phyloP scores from a whole-genome alignment of 441 rosid species.

The Adansonia gregorii region DNA sequence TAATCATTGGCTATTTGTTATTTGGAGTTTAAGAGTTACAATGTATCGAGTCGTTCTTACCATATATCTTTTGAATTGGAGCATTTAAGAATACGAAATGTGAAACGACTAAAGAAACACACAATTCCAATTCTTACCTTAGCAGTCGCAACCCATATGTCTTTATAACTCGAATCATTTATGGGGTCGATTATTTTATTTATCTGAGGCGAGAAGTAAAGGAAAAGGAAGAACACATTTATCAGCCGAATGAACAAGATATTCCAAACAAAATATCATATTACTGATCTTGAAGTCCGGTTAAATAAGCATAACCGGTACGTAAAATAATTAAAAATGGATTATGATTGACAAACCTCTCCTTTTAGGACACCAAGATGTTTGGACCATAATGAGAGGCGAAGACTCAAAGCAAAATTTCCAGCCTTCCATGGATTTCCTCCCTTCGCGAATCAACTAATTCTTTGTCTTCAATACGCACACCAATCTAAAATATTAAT shows the following conservation, averaged over 20 bases:
- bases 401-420: slow-evolving; percentile 76
- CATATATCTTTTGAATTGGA: background rate
- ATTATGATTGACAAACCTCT: slow-evolving; percentile 57
- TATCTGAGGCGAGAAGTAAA: slow-evolving; percentile 45
- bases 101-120: background rate
- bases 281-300: background rate
- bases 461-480: slow-evolving; percentile 89
- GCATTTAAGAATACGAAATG: background rate
- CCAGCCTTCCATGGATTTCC: slow-evolving; percentile 98
- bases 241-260: slow-evolving; percentile 25
- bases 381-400: slow-evolving; percentile 94
- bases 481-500: slow-evolving; percentile 65
- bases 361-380: slow-evolving; percentile 85
- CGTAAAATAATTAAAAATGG: background rate
- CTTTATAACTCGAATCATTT: slow-evolving; percentile 85
- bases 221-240: background rate
- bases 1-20: slow-evolving; percentile 9
- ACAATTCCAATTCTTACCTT: slow-evolving; percentile 56
- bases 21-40: background rate
- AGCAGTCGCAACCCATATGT: slow-evolving; percentile 84
- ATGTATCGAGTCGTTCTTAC: background rate
- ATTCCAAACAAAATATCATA: background rate
- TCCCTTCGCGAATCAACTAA: slow-evolving; percentile 78
- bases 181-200: slow-evolving; percentile 76
- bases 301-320: slow-evolving; percentile 11